Percentiles rank a stretch among this genome's conserved stretches.
Conservation (phyloP, 1,284 basidiomycete species). For the Jaminaea rosea region DNA sequence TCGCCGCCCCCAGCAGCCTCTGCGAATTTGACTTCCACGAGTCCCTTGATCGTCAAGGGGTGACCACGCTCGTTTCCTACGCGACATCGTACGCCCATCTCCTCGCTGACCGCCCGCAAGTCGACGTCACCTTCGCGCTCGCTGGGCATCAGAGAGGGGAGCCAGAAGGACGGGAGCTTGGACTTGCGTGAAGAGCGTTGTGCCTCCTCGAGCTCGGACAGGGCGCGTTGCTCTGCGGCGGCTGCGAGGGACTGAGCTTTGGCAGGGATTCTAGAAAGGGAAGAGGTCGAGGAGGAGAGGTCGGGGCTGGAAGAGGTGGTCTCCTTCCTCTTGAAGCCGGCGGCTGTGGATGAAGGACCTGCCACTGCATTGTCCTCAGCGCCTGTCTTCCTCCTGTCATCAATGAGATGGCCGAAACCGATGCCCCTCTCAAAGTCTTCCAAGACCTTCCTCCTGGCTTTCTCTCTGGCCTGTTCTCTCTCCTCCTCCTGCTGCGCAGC, state of each 20-base stretch:
- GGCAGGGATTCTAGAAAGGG: not conserved
- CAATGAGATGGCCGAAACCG: slow-evolving; percentile 24
- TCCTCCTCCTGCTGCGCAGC: slow-evolving; percentile 12
- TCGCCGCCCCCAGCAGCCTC: not conserved
- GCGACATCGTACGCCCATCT: slow-evolving; percentile 74
- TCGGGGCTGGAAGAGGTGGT: slow-evolving; percentile 47
- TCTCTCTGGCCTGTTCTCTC: slow-evolving; percentile 1
- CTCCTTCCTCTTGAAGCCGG: slow-evolving; percentile 61
- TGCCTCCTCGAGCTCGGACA: slow-evolving; percentile 70
- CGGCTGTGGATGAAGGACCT: not conserved
- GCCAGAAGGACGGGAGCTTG: slow-evolving; percentile 88
- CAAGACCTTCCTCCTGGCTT: slow-evolving; percentile 11
- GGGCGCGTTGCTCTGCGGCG: slow-evolving; percentile 70
- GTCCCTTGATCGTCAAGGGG: slow-evolving; percentile 1
- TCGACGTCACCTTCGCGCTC: slow-evolving; percentile 30
- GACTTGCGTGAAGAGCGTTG: slow-evolving; percentile 65
- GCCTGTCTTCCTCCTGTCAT: slow-evolving; percentile 56
- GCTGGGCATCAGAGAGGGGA: slow-evolving; percentile 14
- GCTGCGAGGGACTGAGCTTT: not conserved
- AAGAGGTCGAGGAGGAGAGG: not conserved
- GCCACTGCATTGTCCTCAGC: slow-evolving; percentile 54
- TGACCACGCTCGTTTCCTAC: slow-evolving; percentile 51
- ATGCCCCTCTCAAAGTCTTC: slow-evolving; percentile 11
- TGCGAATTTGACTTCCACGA: slow-evolving; percentile 3
- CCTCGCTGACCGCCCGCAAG: slow-evolving; percentile 60